phyloP scores from a whole-genome alignment of 441 rosid genomes.

The Adansonia madagascariensis region DNA sequence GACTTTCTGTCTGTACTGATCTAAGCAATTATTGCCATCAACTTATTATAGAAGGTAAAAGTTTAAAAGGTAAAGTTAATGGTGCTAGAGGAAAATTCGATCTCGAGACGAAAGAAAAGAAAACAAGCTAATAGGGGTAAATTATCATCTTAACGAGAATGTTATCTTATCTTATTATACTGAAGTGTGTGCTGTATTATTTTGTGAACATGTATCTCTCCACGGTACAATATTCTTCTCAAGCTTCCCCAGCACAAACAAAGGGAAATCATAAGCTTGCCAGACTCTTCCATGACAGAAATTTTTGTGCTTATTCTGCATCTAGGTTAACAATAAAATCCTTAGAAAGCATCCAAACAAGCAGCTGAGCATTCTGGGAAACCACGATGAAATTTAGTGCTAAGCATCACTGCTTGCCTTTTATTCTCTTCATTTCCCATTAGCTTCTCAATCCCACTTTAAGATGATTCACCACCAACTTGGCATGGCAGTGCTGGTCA shows the following conservation, averaged over 20 bases:
- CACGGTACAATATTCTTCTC: no score
- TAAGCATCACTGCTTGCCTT: slow-evolving; percentile 29
- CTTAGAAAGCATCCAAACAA: slow-evolving; percentile 30
- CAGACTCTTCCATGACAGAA: slow-evolving; percentile 2
- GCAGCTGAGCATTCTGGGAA: slow-evolving; percentile 38
- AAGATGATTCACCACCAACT: slow-evolving; percentile 36
- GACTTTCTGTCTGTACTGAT: no score
- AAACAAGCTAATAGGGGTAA: no score
- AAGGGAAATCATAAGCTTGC: no score
- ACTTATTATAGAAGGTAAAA: no score
- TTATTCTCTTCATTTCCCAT: slow-evolving; percentile 35
- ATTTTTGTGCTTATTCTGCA: slow-evolving; percentile 1
- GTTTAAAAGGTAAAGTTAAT: no score
- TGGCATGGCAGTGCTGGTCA: slow-evolving; percentile 41
- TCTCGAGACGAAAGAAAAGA: not conserved
- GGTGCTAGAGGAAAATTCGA: not conserved
- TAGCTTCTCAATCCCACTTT: slow-evolving; percentile 42
- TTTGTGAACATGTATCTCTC: no score
- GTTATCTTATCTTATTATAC: no score
- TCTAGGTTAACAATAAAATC: slow-evolving; percentile 8
- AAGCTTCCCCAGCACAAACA: no score
- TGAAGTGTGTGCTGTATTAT: no score
- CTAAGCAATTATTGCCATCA: no score
- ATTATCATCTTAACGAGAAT: no score
- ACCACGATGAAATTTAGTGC: slow-evolving; percentile 32